Base-by-base conservation (phyloP, 352 stramenopile species). In the Globisporangium carolinianum region DNA sequence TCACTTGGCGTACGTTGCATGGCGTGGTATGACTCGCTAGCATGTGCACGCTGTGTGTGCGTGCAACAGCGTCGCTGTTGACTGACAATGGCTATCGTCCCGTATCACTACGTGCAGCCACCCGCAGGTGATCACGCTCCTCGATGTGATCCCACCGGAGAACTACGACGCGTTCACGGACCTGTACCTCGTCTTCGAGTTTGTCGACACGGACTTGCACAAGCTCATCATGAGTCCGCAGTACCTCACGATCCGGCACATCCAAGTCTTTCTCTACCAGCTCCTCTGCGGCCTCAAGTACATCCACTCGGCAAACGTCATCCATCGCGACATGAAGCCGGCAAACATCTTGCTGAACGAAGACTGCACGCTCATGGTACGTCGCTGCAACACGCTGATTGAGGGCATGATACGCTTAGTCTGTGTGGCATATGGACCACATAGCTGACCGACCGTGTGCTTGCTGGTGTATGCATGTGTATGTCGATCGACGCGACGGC, bases 251-350 rank as follows among this genome's bases (percentile, higher is more conserved):
- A 96, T 97, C 55, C 90, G 96, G 59, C 95, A 98, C 67, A 96
- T 97, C 37, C 91, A 98, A 75, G 97, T 98, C n/a, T 98, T 98
- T 71, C 68, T 98, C 57, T 98, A 98, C 68, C 94, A 98, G 66
- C 68, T 98, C 45, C 69, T 98, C 10, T 92, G 93, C 18, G 94
- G 91, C 4, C 67, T 98, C 45, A 98, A 98, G 75, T 98, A 98
- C 66, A 96, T 98, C 52, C 95, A 98, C 67, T 97, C 87, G 37
- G 84, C 76, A 12, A 89, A 94, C 62, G 83, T 96, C 51, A 94
- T 96, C 61, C 87, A 96, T 55, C 83, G 87, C 39, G 87, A 96
- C 62, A 83, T 96, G 71, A 96, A 96, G 57, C 87, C 87, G 0
- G 83, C 84, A 59, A 96, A 96, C 61, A 89, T 96, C 8, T 48